phyloP scores from a whole-genome alignment of 345 rosid species.

The Camelina laxa region DNA sequence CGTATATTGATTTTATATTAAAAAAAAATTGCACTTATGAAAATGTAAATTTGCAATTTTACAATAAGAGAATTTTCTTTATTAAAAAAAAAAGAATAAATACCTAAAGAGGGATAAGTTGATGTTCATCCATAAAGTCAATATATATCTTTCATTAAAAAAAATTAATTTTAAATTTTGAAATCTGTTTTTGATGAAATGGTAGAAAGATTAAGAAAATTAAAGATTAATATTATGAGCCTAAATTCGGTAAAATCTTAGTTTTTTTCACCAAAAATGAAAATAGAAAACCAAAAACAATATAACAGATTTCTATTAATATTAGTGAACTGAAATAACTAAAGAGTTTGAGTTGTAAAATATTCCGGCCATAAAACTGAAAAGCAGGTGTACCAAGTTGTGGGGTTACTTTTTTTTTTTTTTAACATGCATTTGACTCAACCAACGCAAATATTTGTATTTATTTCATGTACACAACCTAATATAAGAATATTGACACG shows the following conservation, averaged over 20 bases:
- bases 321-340: neutral
- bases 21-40: too few relatives aligned
- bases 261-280: neutral
- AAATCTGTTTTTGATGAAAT: neutral
- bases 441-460: neutral
- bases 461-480: neutral
- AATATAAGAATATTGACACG: neutral
- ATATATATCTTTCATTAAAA: neutral
- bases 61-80: too few relatives aligned
- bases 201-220: neutral
- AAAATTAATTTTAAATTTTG: neutral
- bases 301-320: too few relatives aligned
- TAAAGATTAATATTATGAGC: neutral
- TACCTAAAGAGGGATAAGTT: too few relatives aligned
- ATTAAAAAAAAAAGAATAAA: too few relatives aligned
- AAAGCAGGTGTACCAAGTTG: constrained; percentile 12
- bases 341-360: neutral
- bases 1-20: too few relatives aligned
- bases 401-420: neutral
- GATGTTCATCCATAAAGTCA: neutral
- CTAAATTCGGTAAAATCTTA: neutral
- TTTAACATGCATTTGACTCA: constrained; percentile 13
- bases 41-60: too few relatives aligned
- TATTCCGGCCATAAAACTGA: neutral
- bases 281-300: neutral